These are phyloP conservation scores for Boechera stricta DNA, from an alignment of 345 rosid genomes.

Conservation along the genomic window DNA sequence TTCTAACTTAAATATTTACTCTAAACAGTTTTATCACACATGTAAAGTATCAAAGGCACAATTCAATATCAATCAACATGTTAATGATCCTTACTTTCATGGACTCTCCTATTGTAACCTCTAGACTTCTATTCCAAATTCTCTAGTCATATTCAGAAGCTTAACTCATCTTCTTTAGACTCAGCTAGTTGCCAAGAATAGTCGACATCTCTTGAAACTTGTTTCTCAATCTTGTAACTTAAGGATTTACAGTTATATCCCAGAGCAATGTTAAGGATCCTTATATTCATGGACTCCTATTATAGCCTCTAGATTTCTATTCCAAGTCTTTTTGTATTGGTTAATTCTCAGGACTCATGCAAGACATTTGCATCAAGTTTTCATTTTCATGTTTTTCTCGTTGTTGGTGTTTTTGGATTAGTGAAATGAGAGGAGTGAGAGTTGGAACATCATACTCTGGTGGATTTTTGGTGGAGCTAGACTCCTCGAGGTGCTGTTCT, in stretches of 20 bases:
- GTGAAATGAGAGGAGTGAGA: conserved; percentile 36
- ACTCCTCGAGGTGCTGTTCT: conserved; percentile 44
- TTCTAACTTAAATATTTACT: neutral
- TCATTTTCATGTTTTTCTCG: neutral
- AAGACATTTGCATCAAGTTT: neutral
- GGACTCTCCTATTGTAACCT: neutral
- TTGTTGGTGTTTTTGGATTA: conserved; percentile 5
- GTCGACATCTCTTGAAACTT: no score
- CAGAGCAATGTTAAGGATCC: neutral
- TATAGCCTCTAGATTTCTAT: neutral
- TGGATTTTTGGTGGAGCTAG: conserved; percentile 40
- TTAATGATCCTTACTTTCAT: neutral
- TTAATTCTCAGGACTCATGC: conserved; percentile 13
- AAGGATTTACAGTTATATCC: neutral
- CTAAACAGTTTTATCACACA: conserved; percentile 12
- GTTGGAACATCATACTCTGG: conserved; percentile 51
- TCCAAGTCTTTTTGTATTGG: conserved; percentile 2
- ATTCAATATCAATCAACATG: neutral
- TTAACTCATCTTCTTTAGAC: conserved; percentile 9
- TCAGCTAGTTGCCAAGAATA: conserved; percentile 15
- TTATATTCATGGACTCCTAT: neutral
- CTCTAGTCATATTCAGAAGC: conserved; percentile 7
- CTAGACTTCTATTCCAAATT: conserved; percentile 9
- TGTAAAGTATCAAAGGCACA: conserved; percentile 21
- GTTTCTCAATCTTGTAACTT: neutral